Base-by-base conservation (phyloP, 768 basidiomycete genomes). In the Lentinula guzmanii region DNA sequence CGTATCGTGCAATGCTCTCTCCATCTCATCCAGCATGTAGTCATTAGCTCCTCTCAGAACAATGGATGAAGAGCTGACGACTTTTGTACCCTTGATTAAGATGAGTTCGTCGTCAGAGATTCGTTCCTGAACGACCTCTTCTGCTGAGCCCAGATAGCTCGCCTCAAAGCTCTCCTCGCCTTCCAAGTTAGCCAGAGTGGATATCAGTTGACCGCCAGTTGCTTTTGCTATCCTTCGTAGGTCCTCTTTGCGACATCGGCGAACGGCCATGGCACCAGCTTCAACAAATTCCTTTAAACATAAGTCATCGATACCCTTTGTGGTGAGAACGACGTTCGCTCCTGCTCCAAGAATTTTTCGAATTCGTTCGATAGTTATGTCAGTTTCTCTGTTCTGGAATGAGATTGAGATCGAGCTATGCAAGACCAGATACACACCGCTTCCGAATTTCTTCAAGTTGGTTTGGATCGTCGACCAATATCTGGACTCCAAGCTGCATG, bases 1-100 rank as follows among this genome's bases (percentile, higher is more conserved):
- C 1, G 92, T 91, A 72, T 99, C 97, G 71, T 99, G 96, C 67
- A 98, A 74, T 0, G 93, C 90, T 52, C 97, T 81, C 76, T 99
- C 97, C 97, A 98, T 99, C 81, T 99, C 97, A 72, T 99, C 97
- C 67, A 98, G 77, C 91, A 98, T 95, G 74, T 96, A 98, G 74
- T 99, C 97, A 73, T 98, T 99, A 33, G 97, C 97, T 50, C 97
- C 97, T 59, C 97, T 85, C 62, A 99, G 80, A 61, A 99, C 85
- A 69, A 99, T 91, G 18, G 95, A 97, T 13, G 90, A 82, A 24
- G 94, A 95, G 77, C 77, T 95, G 70, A 98, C 95, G 45, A 94
- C 89, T 76, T 96, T 98, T 54, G 95, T 98, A 2, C 97, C 97
- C 79, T 98, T 99, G 79, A 98, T 80, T 65, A 99, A 78, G 73